Conservation (phyloP, 352 stramenopile genomes). For the Phytopythium montanum region DNA sequence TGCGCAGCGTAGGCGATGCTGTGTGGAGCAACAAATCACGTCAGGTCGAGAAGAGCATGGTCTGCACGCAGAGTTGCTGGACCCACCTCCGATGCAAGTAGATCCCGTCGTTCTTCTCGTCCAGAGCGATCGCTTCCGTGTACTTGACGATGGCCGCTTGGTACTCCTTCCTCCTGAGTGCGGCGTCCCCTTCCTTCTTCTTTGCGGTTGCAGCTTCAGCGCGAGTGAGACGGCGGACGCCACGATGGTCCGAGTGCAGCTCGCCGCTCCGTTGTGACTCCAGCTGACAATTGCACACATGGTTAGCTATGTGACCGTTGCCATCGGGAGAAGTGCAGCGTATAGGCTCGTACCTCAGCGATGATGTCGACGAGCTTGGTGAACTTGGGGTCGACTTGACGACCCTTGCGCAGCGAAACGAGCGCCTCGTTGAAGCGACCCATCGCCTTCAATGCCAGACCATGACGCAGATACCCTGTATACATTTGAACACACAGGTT, state of each 20-base stretch:
- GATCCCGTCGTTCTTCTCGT: slow-evolving; percentile 48
- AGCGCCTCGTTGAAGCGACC: slow-evolving; percentile 73
- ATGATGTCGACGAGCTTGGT: slow-evolving; percentile 55
- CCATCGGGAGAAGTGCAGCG: neutral
- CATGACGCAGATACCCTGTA: slow-evolving; percentile 88
- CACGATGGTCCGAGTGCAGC: slow-evolving; percentile 5
- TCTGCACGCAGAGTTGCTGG: neutral
- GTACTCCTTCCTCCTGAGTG: slow-evolving; percentile 50
- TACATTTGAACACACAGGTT: neutral
- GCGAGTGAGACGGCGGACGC: slow-evolving; percentile 23
- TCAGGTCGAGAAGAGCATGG: neutral
- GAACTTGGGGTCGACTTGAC: slow-evolving; percentile 72
- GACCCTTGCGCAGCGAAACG: slow-evolving; percentile 54
- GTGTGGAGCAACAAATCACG: neutral
- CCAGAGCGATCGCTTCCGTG: slow-evolving; percentile 40
- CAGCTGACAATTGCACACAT: neutral
- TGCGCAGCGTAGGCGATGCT: slow-evolving; percentile 42
- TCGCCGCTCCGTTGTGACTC: slow-evolving; percentile 1
- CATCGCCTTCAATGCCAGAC: slow-evolving; percentile 87
- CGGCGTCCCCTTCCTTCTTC: slow-evolving; percentile 44
- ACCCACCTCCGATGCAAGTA: slow-evolving; percentile 44
- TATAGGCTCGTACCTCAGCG: slow-evolving; percentile 25
- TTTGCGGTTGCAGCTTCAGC: slow-evolving; percentile 21
- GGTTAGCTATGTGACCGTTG: neutral
- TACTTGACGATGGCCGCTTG: slow-evolving; percentile 40